These are phyloP conservation scores for Scedosporium dehoogii DNA, from an alignment of 2,329 filamentous ascomycete genomes.

Conservation along the genomic window DNA sequence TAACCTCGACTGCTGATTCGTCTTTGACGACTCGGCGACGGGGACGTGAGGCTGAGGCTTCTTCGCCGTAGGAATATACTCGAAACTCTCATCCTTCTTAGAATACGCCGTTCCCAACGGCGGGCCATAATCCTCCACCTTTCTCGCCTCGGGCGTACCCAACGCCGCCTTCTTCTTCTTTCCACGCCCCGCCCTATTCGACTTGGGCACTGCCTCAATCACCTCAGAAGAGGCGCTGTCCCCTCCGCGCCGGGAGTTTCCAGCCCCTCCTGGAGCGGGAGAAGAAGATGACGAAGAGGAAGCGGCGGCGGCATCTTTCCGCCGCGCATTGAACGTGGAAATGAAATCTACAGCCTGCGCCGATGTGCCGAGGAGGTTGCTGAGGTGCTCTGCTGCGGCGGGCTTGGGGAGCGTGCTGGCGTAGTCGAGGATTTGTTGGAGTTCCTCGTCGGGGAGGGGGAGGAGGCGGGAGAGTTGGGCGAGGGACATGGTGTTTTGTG, in stretches of 20 bases:
- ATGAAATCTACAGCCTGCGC: slow-evolving; percentile 68
- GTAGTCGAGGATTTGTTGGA: slow-evolving; percentile 79
- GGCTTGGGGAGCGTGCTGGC: slow-evolving; percentile 64
- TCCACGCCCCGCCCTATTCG: slow-evolving; percentile 31
- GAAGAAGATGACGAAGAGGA: slow-evolving; percentile 5
- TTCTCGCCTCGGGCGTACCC: slow-evolving; percentile 54
- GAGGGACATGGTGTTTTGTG: slow-evolving; percentile 34
- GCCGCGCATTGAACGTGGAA: slow-evolving; percentile 66
- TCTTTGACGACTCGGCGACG: too few species aligned
- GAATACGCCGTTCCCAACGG: slow-evolving; percentile 58
- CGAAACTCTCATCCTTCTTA: slow-evolving; percentile 60
- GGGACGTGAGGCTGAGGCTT: slow-evolving; percentile 18
- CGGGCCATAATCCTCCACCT: slow-evolving; percentile 54
- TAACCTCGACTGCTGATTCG: slow-evolving; percentile 19
- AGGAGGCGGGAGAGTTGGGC: slow-evolving; percentile 70
- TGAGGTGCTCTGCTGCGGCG: slow-evolving; percentile 75
- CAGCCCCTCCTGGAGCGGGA: too few species aligned
- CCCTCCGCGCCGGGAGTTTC: not conserved
- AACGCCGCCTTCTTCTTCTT: slow-evolving; percentile 53
- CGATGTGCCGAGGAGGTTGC: slow-evolving; percentile 79
- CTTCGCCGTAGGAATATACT: slow-evolving; percentile 53
- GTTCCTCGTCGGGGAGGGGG: slow-evolving; percentile 73
- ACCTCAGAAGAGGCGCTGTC: not conserved
- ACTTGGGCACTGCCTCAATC: slow-evolving; percentile 37
- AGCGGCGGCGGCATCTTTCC: slow-evolving; percentile 23